phyloP scores from a whole-genome alignment of 192 early-diverging fungal genomes.

The Glomus cerebriforme region DNA sequence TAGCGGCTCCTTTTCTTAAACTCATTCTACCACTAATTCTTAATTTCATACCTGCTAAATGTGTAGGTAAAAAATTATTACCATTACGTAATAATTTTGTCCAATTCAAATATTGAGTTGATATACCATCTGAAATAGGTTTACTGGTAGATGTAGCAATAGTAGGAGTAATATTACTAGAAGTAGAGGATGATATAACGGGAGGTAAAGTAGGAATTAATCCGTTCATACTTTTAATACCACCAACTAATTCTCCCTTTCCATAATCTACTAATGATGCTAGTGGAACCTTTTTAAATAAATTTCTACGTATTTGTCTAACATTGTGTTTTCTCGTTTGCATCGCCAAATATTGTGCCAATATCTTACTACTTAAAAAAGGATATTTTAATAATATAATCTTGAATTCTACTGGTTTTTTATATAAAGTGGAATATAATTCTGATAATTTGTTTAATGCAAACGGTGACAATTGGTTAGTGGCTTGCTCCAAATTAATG shows the following conservation, averaged over 20 bases:
- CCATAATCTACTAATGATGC: neutral
- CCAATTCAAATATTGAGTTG: conserved; percentile 3
- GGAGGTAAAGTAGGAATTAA: neutral
- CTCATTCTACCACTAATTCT: conserved; percentile 25
- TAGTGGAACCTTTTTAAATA: conserved; percentile 25
- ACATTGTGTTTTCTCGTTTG: neutral
- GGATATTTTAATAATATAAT: conserved; percentile 12
- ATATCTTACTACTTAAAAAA: conserved; percentile 15
- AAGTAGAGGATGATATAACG: neutral
- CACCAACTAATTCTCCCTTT: neutral
- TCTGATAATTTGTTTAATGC: neutral
- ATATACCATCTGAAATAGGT: neutral
- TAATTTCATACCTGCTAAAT: conserved; percentile 19
- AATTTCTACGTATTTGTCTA: neutral
- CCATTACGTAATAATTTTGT: conserved; percentile 6
- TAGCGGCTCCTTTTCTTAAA: conserved; percentile 8
- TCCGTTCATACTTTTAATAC: neutral
- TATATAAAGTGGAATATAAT: neutral
- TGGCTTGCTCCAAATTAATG: neutral
- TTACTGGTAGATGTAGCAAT: neutral
- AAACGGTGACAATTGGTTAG: neutral
- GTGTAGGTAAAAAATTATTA: neutral
- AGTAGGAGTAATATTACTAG: no score
- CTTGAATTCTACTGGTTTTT: conserved; percentile 10
- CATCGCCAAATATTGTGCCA: conserved; percentile 19